Percentiles rank a stretch among this genome's conserved stretches.
These are phyloP conservation scores for Craterostigma plantagineum DNA, from an alignment of 257 asterid species.

Conservation along the genomic window DNA sequence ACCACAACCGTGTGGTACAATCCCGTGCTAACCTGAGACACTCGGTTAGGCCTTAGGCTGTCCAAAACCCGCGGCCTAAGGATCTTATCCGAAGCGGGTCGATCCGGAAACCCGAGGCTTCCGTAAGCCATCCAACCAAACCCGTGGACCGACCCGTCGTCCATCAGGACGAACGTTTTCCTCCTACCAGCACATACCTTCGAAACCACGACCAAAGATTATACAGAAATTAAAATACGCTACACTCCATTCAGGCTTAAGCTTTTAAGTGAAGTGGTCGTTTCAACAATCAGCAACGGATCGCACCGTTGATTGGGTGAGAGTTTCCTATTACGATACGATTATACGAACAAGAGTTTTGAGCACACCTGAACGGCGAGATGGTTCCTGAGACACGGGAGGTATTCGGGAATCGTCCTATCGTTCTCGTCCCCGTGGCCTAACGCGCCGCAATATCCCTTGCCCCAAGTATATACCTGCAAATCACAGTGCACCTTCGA, in stretches of 20 bases:
- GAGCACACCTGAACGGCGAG: slow-evolving; percentile 62
- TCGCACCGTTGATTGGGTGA: background rate
- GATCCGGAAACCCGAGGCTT: slow-evolving; percentile 64
- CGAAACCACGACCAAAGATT: background rate
- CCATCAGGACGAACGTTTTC: slow-evolving; percentile 55
- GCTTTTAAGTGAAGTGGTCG: background rate
- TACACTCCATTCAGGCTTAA: too few species aligned
- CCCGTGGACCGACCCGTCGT: slow-evolving; percentile 53
- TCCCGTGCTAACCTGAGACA: slow-evolving; percentile 81
- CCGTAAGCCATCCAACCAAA: slow-evolving; percentile 89
- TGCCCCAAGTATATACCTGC: slow-evolving; percentile 85
- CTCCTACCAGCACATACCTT: slow-evolving; percentile 86
- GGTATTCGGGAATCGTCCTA: slow-evolving; percentile 45
- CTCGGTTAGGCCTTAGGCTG: slow-evolving; percentile 38
- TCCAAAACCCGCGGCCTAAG: slow-evolving; percentile 38
- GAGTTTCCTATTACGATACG: background rate
- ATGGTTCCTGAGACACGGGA: slow-evolving; percentile 30
- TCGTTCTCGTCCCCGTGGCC: slow-evolving; percentile 78
- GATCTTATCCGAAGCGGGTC: slow-evolving; percentile 39
- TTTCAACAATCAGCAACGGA: background rate
- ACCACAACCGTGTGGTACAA: slow-evolving; percentile 62
- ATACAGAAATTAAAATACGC: too few species aligned
- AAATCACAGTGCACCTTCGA: slow-evolving; percentile 2
- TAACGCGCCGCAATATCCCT: slow-evolving; percentile 82
- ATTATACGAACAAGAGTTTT: slow-evolving; percentile 6